phyloP scores from a whole-genome alignment of 1,139 yeast species.

The Yamadazyma sp. region DNA sequence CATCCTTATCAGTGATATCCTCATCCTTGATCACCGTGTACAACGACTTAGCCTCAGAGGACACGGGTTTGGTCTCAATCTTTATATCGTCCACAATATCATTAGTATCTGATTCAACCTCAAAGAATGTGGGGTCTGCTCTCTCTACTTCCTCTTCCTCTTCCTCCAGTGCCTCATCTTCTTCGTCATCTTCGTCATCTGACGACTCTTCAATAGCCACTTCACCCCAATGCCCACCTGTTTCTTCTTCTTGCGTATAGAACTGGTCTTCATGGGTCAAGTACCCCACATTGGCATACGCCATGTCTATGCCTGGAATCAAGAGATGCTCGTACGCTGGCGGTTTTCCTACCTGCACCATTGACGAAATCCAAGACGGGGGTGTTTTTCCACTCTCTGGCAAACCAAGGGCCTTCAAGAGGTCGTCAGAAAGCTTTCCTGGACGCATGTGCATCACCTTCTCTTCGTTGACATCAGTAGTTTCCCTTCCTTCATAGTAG shows the following conservation, averaged over 20 bases:
- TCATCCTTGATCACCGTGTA: conserved; percentile 34
- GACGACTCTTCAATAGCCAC: conserved; percentile 37
- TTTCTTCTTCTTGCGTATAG: conserved; percentile 19
- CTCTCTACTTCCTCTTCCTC: conserved; percentile 20
- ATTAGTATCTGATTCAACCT: conserved; percentile 17
- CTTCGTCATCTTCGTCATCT: conserved; percentile 32
- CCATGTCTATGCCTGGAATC: conserved; percentile 54
- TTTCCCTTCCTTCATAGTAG: conserved; percentile 76
- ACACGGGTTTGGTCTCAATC: background rate
- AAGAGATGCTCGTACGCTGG: conserved; percentile 73
- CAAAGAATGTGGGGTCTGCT: conserved; percentile 14
- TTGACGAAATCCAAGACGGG: conserved; percentile 81
- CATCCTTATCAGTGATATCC: conserved; percentile 8
- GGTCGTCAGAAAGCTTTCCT: conserved; percentile 60
- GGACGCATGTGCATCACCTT: conserved; percentile 52
- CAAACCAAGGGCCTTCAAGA: conserved; percentile 71
- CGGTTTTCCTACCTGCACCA: conserved; percentile 79
- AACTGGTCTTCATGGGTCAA: conserved; percentile 16
- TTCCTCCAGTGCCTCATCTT: conserved; percentile 21
- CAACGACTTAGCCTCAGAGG: conserved; percentile 16
- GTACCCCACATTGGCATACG: conserved; percentile 42
- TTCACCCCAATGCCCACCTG: conserved; percentile 42
- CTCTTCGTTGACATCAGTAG: conserved; percentile 42
- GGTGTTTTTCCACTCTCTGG: conserved; percentile 48
- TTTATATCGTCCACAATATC: conserved; percentile 15